Evolutionary conservation across 768 basidiomycete species (phyloP), one percentile per base, ranked within the genome.

Genomic region (Kwoniella europaea): DNA sequence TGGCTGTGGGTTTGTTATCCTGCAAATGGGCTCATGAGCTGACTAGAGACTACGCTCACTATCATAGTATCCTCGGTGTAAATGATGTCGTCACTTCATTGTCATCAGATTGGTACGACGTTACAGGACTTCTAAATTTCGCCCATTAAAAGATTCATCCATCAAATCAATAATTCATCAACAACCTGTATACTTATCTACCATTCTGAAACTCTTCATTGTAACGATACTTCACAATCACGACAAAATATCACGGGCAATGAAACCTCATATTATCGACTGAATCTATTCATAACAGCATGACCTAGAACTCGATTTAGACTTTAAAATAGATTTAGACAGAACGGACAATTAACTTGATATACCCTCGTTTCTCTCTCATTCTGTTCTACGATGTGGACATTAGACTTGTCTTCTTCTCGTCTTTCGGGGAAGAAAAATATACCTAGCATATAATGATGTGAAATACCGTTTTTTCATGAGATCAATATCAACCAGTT

Each of bases 61-160:
- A 3, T n/a, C 15, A 20, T 57, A 72, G 71, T 24, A 72, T 72
- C 35, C 10, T 72, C n/a, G 71, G 71, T 46, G 62, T 72, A 5
- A 72, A 72, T 29, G 71, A 72, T 42, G 67, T 29, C 24, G 46
- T 68, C 5, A 60, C 55, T 7, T 66, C 69, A 9, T 54, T 66
- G 20, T 55, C 42, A n/a, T 58, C 66, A 27, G 67, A 58, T 43
- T 72, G 71, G 71, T 72, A 65, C 44, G 71, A 67, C 67, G 29
- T 72, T 12, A 68, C 71, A 16, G 62, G 67, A 18, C 43, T 72
- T 22, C 15, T 72, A 18, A 41, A 35, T n/a, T 72, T 72, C 20
- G 68, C 59, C 43, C 59, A 61, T 22, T 61, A 27, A 61, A 43
- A 6, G 29, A 29, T 35, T 4, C 35, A 18, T 10, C 27, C 22